Evolutionary conservation across 805 yeast species (phyloP).

Genomic region (Wickerhamiella shivajii): DNA sequence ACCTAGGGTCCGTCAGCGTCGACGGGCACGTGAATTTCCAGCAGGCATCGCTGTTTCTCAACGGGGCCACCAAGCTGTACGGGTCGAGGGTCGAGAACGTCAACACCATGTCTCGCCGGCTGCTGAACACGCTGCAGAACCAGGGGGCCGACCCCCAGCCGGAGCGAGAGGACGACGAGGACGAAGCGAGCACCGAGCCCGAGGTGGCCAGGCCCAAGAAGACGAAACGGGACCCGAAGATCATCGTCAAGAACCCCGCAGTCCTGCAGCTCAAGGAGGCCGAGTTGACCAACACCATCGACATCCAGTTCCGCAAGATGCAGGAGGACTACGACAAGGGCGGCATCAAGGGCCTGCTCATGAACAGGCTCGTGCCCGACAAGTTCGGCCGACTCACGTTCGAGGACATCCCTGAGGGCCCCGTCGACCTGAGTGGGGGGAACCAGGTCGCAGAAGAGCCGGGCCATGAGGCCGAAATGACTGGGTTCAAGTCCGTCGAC

Average conservation of each 20-base stretch:
- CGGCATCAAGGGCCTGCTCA: conserved; percentile 28
- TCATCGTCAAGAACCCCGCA: conserved; percentile 11
- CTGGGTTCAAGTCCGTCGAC: not conserved
- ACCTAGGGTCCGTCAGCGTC: conserved; percentile 58
- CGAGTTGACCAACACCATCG: conserved; percentile 28
- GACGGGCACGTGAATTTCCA: conserved; percentile 82
- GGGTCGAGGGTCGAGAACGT: conserved; percentile 85
- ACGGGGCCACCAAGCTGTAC: conserved; percentile 89
- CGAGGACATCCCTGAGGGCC: conserved; percentile 20
- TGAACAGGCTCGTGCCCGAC: conserved; percentile 37
- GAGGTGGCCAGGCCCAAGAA: conserved; percentile 12
- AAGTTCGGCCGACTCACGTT: conserved; percentile 50
- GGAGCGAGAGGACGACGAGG: conserved; percentile 17
- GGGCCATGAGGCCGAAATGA: not conserved
- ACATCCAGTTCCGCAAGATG: conserved; percentile 29
- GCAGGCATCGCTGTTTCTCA: conserved; percentile 79
- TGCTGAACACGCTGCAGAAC: conserved; percentile 58
- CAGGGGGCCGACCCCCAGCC: conserved; percentile 15
- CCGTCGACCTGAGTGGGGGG: too few relatives aligned
- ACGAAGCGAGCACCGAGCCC: conserved; percentile 35
- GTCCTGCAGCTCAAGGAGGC: conserved; percentile 20
- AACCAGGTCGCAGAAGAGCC: too few relatives aligned
- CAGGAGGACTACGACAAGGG: conserved; percentile 34
- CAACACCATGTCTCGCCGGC: conserved; percentile 75
- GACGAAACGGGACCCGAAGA: conserved; percentile 11